phyloP scores from a whole-genome alignment of 75 land plant species.

The Chamaecyparis obtusa region DNA sequence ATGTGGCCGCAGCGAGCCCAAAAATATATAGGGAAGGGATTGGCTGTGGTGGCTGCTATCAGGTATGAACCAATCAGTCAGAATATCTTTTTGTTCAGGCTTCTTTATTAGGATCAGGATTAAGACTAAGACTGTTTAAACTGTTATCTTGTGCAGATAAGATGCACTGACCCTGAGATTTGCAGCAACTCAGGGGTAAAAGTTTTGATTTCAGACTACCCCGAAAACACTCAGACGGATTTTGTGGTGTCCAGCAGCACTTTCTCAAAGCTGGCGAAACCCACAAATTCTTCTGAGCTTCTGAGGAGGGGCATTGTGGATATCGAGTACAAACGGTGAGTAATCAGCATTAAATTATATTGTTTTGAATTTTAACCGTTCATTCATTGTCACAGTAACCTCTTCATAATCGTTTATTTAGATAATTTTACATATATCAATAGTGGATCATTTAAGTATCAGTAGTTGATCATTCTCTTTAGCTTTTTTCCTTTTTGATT shows the following conservation, averaged over 20 bases:
- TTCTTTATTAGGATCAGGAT: too few species aligned
- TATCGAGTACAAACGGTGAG: too few species aligned
- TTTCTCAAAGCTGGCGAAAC: slow-evolving; percentile 14
- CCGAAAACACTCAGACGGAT: slow-evolving; percentile 20
- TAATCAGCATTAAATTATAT: too few species aligned
- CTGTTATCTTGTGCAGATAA: background rate
- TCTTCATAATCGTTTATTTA: too few species aligned
- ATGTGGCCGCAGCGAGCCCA: slow-evolving; percentile 26
- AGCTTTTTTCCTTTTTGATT: too few species aligned
- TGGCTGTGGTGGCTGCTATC: slow-evolving; percentile 59
- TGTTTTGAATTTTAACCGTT: too few species aligned
- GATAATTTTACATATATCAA: too few species aligned
- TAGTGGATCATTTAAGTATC: too few species aligned
- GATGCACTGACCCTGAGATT: background rate
- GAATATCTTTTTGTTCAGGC: background rate
- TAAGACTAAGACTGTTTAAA: background rate
- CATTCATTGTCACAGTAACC: too few species aligned
- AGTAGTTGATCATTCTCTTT: too few species aligned
- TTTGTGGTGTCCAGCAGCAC: slow-evolving; percentile 42
- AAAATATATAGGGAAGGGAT: slow-evolving; percentile 40
- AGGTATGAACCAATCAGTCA: background rate
- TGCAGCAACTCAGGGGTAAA: background rate
- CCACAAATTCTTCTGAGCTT: too few species aligned
- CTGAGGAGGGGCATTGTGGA: too few species aligned
- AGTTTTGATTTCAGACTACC: background rate